Conservation (phyloP, 2,329 filamentous ascomycete genomes). For the Beauveria caledonica region DNA sequence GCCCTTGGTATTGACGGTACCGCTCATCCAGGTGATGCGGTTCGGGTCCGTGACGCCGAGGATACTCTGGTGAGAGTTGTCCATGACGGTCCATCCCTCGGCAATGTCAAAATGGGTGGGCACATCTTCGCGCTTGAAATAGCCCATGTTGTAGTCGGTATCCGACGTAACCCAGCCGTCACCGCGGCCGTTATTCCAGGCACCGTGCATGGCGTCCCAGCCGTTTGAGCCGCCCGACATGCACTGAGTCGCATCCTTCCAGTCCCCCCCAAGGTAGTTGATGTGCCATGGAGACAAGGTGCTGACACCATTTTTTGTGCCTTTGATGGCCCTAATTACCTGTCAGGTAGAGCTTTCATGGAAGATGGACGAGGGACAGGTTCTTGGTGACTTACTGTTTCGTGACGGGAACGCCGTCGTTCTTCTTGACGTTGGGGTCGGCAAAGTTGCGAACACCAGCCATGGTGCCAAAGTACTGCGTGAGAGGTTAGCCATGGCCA, state of each 20-base stretch:
- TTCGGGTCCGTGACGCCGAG: slow-evolving; percentile 37
- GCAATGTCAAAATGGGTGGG: slow-evolving; percentile 47
- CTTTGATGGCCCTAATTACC: slow-evolving; percentile 23
- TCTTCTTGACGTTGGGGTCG: slow-evolving; percentile 27
- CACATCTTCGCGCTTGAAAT: slow-evolving; percentile 41
- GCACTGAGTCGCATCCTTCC: slow-evolving; percentile 41
- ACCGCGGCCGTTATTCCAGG: slow-evolving; percentile 41
- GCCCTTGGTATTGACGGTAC: slow-evolving; percentile 41
- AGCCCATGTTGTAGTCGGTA: slow-evolving; percentile 30
- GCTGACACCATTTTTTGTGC: slow-evolving; percentile 32
- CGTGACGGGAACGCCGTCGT: slow-evolving; percentile 35
- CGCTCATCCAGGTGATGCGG: slow-evolving; percentile 27
- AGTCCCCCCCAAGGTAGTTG: slow-evolving; percentile 40
- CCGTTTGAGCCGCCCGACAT: slow-evolving; percentile 42
- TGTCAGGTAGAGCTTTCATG: not conserved
- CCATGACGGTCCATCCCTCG: slow-evolving; percentile 39
- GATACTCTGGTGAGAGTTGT: slow-evolving; percentile 12
- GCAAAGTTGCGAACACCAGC: slow-evolving; percentile 45
- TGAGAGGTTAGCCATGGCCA: not conserved
- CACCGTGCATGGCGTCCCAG: slow-evolving; percentile 42
- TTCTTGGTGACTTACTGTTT: slow-evolving; percentile 33
- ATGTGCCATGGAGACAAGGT: slow-evolving; percentile 42
- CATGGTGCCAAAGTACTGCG: slow-evolving; percentile 46
- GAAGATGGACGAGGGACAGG: not conserved
- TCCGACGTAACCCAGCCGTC: slow-evolving; percentile 35